A percentile compares a stretch with the other conserved stretches of the same genome.
Evolutionary conservation across 2,329 filamentous ascomycete species (phyloP).

Genomic region (Fusarium miscanthi): DNA sequence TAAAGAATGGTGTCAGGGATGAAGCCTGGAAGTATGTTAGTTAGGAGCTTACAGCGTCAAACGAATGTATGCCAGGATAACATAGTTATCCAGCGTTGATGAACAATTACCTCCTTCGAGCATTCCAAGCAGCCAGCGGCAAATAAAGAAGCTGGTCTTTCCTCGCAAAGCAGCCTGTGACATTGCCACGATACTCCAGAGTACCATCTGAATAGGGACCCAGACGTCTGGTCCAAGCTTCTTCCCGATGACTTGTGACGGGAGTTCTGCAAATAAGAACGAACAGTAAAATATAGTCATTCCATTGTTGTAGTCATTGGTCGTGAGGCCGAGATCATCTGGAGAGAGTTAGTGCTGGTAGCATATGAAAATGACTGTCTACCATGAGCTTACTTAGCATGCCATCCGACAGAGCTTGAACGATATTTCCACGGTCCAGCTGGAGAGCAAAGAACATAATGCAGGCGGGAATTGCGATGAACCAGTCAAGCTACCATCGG

Average conservation of each 20-base stretch:
- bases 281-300: not conserved
- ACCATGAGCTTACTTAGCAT: not conserved
- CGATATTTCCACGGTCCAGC: not conserved
- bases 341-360: not conserved
- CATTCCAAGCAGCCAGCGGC: not conserved
- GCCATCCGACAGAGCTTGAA: not conserved
- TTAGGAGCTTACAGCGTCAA: not conserved
- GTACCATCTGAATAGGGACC: not conserved
- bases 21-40: not conserved
- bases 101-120: not conserved
- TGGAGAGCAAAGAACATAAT: not conserved
- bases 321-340: not conserved
- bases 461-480: not conserved
- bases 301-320: not conserved
- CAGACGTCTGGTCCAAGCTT: not conserved
- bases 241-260: not conserved
- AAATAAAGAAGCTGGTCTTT: not conserved
- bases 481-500: not conserved
- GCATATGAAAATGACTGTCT: accelerated
- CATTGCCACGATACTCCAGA: not conserved
- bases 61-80: not conserved
- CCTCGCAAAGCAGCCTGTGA: not conserved
- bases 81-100: not conserved
- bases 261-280: not conserved
- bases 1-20: not conserved